Percentiles rank a stretch among this genome's conserved stretches.
phyloP scores from a whole-genome alignment of 257 asterid species.

The Primulina huaijiensis region DNA sequence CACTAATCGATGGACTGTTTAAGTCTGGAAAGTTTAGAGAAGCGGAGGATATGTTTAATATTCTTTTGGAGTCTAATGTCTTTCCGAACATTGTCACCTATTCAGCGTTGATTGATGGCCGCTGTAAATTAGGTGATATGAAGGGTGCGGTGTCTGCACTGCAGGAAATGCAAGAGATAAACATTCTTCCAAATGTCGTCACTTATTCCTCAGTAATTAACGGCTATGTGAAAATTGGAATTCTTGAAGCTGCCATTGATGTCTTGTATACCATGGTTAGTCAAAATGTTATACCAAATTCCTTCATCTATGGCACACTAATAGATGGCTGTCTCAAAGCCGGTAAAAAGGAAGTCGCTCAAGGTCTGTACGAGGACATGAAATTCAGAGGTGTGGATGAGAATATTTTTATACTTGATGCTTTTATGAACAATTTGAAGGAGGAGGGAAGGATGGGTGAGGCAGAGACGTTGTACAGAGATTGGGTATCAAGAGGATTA shows the following conservation, averaged over 20 bases:
- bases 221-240: slow-evolving; percentile 63
- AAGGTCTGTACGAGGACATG: slow-evolving; percentile 67
- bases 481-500: slow-evolving; percentile 51
- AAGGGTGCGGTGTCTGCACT: slow-evolving; percentile 50
- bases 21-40: slow-evolving; percentile 62
- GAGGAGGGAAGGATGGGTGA: slow-evolving; percentile 29
- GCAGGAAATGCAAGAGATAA: slow-evolving; percentile 58
- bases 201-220: slow-evolving; percentile 67
- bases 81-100: slow-evolving; percentile 58
- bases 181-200: slow-evolving; percentile 55
- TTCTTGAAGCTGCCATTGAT: slow-evolving; percentile 59
- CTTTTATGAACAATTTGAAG: slow-evolving; percentile 60
- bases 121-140: slow-evolving; percentile 64
- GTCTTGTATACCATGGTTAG: slow-evolving; percentile 49
- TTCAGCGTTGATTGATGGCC: slow-evolving; percentile 69
- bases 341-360: slow-evolving; percentile 55
- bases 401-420: slow-evolving; percentile 54
- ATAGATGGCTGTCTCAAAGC: slow-evolving; percentile 77
- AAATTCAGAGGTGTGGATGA: slow-evolving; percentile 53
- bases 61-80: slow-evolving; percentile 42
- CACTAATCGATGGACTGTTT: slow-evolving; percentile 74
- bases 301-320: slow-evolving; percentile 49
- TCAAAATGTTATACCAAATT: slow-evolving; percentile 57
- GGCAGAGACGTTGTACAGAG: slow-evolving; percentile 54
- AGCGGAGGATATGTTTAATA: slow-evolving; percentile 54